These are phyloP conservation scores for Cinnamomum micranthum DNA, from an alignment of 164 flowering plant species.

Conservation along the genomic window DNA sequence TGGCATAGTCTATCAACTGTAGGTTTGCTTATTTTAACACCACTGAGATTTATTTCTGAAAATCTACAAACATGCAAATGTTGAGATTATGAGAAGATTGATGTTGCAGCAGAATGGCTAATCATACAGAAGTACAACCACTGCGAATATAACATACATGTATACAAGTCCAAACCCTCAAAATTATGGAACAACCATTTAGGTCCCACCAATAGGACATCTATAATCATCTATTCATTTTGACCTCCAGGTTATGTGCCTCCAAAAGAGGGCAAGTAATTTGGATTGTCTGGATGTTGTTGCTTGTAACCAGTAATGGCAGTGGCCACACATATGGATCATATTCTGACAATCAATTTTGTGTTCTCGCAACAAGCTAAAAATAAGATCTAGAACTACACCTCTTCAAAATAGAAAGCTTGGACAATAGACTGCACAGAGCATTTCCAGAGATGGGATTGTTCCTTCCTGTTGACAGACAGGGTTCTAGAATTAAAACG, in stretches of 20 bases:
- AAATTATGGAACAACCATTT: background rate
- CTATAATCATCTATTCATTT: too few relatives aligned
- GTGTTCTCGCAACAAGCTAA: too few relatives aligned
- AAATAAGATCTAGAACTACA: slow-evolving; percentile 10
- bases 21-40: slow-evolving; percentile 65
- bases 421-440: slow-evolving; percentile 46
- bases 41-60: slow-evolving; percentile 70
- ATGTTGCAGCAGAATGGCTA: background rate
- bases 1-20: slow-evolving; percentile 65
- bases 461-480: slow-evolving; percentile 55
- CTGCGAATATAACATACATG: too few relatives aligned
- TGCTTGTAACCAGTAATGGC: too few relatives aligned
- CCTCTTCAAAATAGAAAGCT: slow-evolving; percentile 69
- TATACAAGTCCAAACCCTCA: background rate
- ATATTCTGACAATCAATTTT: too few relatives aligned
- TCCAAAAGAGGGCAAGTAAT: too few relatives aligned
- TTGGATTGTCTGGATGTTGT: too few relatives aligned
- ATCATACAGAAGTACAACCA: background rate
- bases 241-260: too few relatives aligned
- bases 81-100: background rate
- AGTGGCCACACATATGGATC: too few relatives aligned
- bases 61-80: slow-evolving; percentile 37
- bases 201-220: too few relatives aligned
- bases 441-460: slow-evolving; percentile 64
- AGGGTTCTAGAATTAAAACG: background rate